These are phyloP conservation scores for Salix suchowensis DNA, from an alignment of 345 rosid species.

Conservation along the genomic window DNA sequence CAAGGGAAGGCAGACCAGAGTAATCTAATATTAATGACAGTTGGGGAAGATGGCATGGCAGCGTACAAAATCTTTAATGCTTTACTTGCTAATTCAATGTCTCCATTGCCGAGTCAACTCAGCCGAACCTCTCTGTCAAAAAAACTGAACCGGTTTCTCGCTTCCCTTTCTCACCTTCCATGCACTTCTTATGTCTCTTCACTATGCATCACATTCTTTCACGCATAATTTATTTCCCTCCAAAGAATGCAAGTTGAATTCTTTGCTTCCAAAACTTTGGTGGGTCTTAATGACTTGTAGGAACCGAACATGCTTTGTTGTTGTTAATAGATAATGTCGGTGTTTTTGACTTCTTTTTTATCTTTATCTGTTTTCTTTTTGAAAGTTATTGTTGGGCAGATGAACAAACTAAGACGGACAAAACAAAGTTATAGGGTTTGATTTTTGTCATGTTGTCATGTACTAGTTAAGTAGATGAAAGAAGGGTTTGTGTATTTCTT, in stretches of 20 bases:
- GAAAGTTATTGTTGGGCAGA: constrained; percentile 41
- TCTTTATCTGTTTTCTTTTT: neutral
- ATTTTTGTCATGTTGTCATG: neutral
- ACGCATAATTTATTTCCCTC: constrained; percentile 5
- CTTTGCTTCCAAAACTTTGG: neutral
- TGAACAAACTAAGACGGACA: constrained; percentile 56
- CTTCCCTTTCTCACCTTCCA: neutral
- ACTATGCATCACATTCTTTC: neutral
- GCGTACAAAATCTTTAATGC: constrained; percentile 15
- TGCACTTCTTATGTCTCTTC: constrained; percentile 3
- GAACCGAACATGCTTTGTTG: constrained; percentile 22
- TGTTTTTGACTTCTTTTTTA: constrained; percentile 12
- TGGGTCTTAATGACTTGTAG: neutral
- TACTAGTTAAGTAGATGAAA: neutral
- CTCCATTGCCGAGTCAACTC: constrained; percentile 6
- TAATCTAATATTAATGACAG: constrained; percentile 20
- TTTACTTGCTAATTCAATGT: neutral
- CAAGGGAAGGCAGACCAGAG: neutral
- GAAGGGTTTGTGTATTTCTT: neutral
- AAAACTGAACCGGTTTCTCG: neutral
- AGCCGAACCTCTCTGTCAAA: constrained; percentile 1
- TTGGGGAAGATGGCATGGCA: constrained; percentile 43
- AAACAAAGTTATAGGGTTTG: constrained; percentile 15
- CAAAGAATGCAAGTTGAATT: constrained; percentile 5
- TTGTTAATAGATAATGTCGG: constrained; percentile 24